A percentile compares a stretch with the other conserved stretches of the same genome.
Evolutionary conservation across 352 stramenopile species (phyloP).

Genomic region (Phytophthora sp.): DNA sequence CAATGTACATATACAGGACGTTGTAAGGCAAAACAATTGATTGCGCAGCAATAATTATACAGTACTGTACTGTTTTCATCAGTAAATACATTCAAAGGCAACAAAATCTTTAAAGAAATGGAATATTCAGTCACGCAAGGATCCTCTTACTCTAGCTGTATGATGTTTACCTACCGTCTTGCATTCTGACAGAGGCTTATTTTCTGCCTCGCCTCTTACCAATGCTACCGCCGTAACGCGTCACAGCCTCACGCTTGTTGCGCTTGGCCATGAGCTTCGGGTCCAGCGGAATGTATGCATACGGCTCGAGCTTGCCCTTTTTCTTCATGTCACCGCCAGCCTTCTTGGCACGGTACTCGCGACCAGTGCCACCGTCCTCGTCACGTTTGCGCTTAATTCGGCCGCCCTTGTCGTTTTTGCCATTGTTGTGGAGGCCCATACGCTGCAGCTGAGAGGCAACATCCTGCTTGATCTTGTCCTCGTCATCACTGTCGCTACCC

Average conservation of each 20-base stretch:
- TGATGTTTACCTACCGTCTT: conserved; percentile 39
- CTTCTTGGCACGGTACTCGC: conserved; percentile 96
- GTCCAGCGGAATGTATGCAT: conserved; percentile 97
- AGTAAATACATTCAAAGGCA: too few species aligned
- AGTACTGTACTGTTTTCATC: too few species aligned
- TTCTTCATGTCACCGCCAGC: conserved; percentile 96
- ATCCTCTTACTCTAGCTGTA: conserved; percentile 30
- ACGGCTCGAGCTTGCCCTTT: conserved; percentile 97
- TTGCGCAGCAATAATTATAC: too few species aligned
- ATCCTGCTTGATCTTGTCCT: conserved; percentile 86
- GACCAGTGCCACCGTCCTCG: conserved; percentile 65
- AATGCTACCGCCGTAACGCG: conserved; percentile 77
- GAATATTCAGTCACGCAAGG: conserved; percentile 37
- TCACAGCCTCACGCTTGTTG: conserved; percentile 85
- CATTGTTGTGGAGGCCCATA: conserved; percentile 78
- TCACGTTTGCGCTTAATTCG: conserved; percentile 68
- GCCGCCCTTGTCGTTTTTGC: conserved; percentile 33
- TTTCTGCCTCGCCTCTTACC: conserved; percentile 76
- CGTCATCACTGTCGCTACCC: conserved; percentile 63
- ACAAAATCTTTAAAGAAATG: conserved; percentile 28
- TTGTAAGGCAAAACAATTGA: too few species aligned
- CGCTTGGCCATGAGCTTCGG: conserved; percentile 93
- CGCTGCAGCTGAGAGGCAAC: conserved; percentile 80
- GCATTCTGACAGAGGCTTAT: conserved; percentile 22
- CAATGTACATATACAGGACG: too few species aligned